A percentile compares a stretch with the other conserved stretches of the same genome.
Evolutionary conservation across 1,284 basidiomycete species (phyloP).

Genomic region (Puccinia sorghi): DNA sequence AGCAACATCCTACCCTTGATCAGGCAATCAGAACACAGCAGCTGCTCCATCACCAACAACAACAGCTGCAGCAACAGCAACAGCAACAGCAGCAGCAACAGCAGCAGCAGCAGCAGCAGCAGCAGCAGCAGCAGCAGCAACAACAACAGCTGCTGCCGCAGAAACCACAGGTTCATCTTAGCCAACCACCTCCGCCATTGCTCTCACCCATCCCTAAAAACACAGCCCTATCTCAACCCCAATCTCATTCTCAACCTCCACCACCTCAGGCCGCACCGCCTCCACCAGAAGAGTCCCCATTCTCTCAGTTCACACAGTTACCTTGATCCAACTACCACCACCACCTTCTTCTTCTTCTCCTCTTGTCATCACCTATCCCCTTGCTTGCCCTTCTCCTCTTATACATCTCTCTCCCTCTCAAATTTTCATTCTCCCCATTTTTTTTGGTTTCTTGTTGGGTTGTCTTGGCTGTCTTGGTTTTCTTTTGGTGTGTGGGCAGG

Average conservation of each 20-base stretch:
- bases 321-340: neutral
- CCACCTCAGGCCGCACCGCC: neutral
- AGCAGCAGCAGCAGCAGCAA: neutral
- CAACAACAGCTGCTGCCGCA: neutral
- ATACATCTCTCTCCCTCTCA: neutral
- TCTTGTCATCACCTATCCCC: neutral
- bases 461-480: neutral
- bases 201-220: no score
- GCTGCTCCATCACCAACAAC: neutral
- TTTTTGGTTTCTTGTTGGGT: neutral
- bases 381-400: neutral
- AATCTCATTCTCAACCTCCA: neutral
- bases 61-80: slow-evolving; percentile 1
- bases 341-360: no score
- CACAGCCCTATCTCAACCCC: no score
- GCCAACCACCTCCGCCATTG: neutral
- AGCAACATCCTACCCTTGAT: neutral
- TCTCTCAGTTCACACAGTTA: neutral
- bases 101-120: slow-evolving; percentile 5
- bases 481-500: neutral
- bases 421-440: neutral
- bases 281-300: neutral
- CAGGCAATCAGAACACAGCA: neutral
- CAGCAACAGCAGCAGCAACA: slow-evolving; percentile 9
- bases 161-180: neutral